Evolutionary conservation across 148 eudicot species (phyloP), one percentile per base, ranked within the genome.

Genomic region (Euryodendron excelsum): DNA sequence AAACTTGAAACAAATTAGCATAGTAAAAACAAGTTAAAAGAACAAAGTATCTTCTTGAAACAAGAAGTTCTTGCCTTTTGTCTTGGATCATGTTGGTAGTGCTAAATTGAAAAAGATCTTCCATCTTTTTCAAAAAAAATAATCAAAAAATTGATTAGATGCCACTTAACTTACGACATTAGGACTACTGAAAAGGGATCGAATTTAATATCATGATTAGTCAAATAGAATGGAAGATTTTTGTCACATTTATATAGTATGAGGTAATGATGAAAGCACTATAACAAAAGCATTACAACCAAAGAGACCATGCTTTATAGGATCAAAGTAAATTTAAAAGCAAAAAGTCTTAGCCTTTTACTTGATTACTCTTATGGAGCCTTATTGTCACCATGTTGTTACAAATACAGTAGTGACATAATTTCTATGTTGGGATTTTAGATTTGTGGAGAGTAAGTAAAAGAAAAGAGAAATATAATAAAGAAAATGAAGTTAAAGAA

Each of bases 251-350:
- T 33, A 20, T 10, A 2, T 11, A 14, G 9, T 20, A 55, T 73
- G 58, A 36, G 47, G 18, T 13, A 73, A 73, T 73, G 75, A 53
- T 53, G 18, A 53, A 21, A 55, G 44, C 76, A 73, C 76, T n/a
- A n/a, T 63, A 15, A 50, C 34, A 4, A 31, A 55, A 53, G 31
- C 76, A 55, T 55, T 36, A 5, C 31, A 27, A 13, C 21, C 48
- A 56, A 56, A 23, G 65, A 60, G 33, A 17, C 21, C 21, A 4
- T 72, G 62, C 62, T 72, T 72, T 53, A 41, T 18, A 70, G 74
- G 10, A 53, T 56, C 39, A n/a, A 56, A 73, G 65, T 55, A 41
- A 25, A 58, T 23, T 36, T 34, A 34, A 55, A 23, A 21, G 28
- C 28, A 30, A 52, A 1, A 6, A 25, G n/a, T 2, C 11, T 34